Percentiles rank a stretch among this genome's conserved stretches.
These are phyloP conservation scores for Panaeolus papilionaceus DNA, from an alignment of 768 basidiomycete species.

Conservation along the genomic window DNA sequence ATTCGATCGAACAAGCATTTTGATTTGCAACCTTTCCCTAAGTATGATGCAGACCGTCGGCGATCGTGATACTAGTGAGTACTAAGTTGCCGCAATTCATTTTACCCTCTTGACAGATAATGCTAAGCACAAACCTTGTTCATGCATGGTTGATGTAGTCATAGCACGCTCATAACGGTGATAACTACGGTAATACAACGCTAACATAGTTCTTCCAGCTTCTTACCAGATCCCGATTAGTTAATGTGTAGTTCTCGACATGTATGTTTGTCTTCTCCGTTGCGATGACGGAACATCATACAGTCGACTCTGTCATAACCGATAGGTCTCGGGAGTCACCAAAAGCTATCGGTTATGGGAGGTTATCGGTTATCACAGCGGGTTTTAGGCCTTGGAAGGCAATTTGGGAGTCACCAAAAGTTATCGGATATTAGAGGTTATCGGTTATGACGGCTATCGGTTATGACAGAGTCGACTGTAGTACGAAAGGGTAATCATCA, in stretches of 20 bases:
- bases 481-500: neutral
- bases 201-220: neutral
- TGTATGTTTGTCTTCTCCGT: neutral
- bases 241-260: slow-evolving; percentile 5
- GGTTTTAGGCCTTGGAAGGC: too few species aligned
- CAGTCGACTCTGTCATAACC: too few species aligned
- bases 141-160: neutral
- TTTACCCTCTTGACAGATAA: slow-evolving; percentile 2
- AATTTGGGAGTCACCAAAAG: too few species aligned
- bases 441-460: too few species aligned
- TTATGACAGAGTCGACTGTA: too few species aligned
- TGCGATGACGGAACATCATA: neutral
- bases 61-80: neutral
- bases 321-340: too few species aligned
- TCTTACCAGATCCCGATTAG: neutral
- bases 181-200: neutral
- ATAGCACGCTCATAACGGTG: slow-evolving; percentile 7
- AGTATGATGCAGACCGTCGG: neutral
- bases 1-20: neutral
- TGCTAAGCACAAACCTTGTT: neutral
- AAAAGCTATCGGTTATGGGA: too few species aligned
- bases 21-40: neutral
- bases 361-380: too few species aligned
- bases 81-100: slow-evolving; percentile 5
- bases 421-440: too few species aligned